These are phyloP conservation scores for Fusarium irregulare DNA, from an alignment of 2,329 filamentous ascomycete genomes.

Conservation along the genomic window DNA sequence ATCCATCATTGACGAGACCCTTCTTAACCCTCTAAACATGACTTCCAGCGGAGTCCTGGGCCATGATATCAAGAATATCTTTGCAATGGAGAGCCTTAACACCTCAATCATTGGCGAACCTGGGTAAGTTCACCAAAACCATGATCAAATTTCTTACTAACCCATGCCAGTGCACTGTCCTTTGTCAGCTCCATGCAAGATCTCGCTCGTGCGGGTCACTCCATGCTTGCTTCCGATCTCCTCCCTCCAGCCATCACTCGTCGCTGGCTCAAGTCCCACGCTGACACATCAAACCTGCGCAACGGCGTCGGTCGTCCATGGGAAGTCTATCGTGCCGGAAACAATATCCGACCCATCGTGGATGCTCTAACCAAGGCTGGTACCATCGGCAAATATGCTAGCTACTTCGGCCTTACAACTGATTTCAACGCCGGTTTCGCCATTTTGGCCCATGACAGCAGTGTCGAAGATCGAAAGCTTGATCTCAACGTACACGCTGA, in stretches of 20 bases:
- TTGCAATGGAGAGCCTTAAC: slow-evolving; percentile 21
- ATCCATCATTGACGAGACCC: not conserved
- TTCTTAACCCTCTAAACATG: slow-evolving; percentile 26
- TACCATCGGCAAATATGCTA: slow-evolving; percentile 45
- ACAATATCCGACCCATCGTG: slow-evolving; percentile 39
- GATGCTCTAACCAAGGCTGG: slow-evolving; percentile 48
- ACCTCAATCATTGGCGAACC: slow-evolving; percentile 22
- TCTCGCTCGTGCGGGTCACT: slow-evolving; percentile 35
- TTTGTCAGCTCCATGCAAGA: slow-evolving; percentile 36
- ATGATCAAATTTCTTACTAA: fast-evolving
- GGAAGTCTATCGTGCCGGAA: slow-evolving; percentile 49
- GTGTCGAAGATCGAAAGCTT: slow-evolving; percentile 34
- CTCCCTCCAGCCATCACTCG: slow-evolving; percentile 41
- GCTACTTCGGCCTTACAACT: slow-evolving; percentile 35
- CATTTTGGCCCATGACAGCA: slow-evolving; percentile 49
- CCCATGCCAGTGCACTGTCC: slow-evolving; percentile 16
- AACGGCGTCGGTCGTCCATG: slow-evolving; percentile 50
- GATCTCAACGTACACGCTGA: slow-evolving; percentile 52
- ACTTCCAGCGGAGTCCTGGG: slow-evolving; percentile 14
- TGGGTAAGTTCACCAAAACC: not conserved
- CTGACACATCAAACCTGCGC: slow-evolving; percentile 50
- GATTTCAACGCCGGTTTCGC: slow-evolving; percentile 48
- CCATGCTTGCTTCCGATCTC: slow-evolving; percentile 38
- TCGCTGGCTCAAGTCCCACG: slow-evolving; percentile 48
- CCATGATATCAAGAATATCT: not conserved